Percentiles rank a stretch among this genome's conserved stretches.
Conservation (phyloP, 1,139 yeast species). For the Yamadazyma jaroonii region DNA sequence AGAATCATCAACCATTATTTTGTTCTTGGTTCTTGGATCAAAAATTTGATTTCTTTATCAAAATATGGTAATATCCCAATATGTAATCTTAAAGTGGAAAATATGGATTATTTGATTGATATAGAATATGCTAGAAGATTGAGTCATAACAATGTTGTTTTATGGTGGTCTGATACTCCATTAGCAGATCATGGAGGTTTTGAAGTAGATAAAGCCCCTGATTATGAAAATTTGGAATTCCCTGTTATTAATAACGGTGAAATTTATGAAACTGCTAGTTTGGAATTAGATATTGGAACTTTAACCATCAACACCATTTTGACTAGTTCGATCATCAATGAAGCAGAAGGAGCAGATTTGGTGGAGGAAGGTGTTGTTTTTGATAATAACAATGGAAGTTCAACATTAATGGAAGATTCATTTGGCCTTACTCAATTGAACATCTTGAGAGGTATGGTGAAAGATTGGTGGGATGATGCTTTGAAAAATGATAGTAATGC, state of each 20-base stretch:
- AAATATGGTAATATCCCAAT: constrained; percentile 79
- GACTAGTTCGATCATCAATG: constrained; percentile 79
- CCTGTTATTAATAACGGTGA: constrained; percentile 80
- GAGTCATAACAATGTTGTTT: constrained; percentile 59
- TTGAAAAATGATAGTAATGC: constrained; percentile 66
- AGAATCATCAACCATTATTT: constrained; percentile 70
- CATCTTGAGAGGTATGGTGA: constrained; percentile 71
- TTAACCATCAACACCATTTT: constrained; percentile 81
- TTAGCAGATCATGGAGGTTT: constrained; percentile 85
- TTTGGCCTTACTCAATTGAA: constrained; percentile 76
- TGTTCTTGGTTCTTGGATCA: constrained; percentile 72
- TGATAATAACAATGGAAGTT: constrained; percentile 44
- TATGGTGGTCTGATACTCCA: constrained; percentile 93
- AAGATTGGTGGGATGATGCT: constrained; percentile 95
- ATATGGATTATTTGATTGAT: constrained; percentile 78
- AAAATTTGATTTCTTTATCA: constrained; percentile 63
- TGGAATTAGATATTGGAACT: constrained; percentile 79
- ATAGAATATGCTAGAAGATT: constrained; percentile 81
- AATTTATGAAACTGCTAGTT: constrained; percentile 70
- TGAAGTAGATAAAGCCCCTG: constrained; percentile 56
- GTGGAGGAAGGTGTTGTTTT: constrained; percentile 51
- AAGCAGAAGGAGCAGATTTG: constrained; percentile 85
- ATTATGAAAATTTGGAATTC: constrained; percentile 62
- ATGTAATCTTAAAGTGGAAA: constrained; percentile 77
- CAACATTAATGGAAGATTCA: constrained; percentile 68